These are phyloP conservation scores for Colletotrichum eleusines DNA, from an alignment of 2,329 filamentous ascomycete genomes.

Conservation along the genomic window DNA sequence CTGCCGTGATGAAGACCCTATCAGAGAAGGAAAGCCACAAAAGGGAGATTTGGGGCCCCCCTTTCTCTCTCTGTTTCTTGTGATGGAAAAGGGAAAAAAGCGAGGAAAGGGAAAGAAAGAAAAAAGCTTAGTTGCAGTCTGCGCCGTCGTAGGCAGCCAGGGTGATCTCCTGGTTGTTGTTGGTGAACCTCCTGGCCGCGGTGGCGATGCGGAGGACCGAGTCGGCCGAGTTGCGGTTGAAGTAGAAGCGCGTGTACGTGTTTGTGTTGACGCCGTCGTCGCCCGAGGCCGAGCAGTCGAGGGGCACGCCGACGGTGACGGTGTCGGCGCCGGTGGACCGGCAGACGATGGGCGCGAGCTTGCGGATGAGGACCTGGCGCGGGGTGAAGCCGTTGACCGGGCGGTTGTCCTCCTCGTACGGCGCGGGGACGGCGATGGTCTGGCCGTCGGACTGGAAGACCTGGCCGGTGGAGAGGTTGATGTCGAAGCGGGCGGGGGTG, in stretches of 20 bases:
- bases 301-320: constrained; percentile 23
- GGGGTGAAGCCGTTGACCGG: constrained; percentile 30
- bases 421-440: constrained; percentile 23
- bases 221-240: constrained; percentile 23
- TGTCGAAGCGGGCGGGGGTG: constrained; percentile 24
- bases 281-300: constrained; percentile 30
- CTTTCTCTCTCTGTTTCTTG: neutral
- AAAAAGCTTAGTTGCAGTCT: constrained; percentile 17
- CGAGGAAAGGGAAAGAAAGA: no score
- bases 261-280: constrained; percentile 27
- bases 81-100: neutral
- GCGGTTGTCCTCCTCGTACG: constrained; percentile 21
- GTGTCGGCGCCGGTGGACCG: neutral
- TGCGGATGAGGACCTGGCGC: constrained; percentile 26
- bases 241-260: constrained; percentile 29
- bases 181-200: neutral
- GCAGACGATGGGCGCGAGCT: constrained; percentile 33
- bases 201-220: constrained; percentile 27
- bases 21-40: neutral
- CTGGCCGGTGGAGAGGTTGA: constrained; percentile 33
- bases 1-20: neutral
- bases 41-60: neutral
- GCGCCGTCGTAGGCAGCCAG: constrained; percentile 2
- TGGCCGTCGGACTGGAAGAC: constrained; percentile 24
- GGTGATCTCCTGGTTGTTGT: constrained; percentile 14